Percentiles rank a stretch among this genome's conserved stretches.
phyloP scores from a whole-genome alignment of 176 grass and related monocot species.

The Rhynchospora tenuis region DNA sequence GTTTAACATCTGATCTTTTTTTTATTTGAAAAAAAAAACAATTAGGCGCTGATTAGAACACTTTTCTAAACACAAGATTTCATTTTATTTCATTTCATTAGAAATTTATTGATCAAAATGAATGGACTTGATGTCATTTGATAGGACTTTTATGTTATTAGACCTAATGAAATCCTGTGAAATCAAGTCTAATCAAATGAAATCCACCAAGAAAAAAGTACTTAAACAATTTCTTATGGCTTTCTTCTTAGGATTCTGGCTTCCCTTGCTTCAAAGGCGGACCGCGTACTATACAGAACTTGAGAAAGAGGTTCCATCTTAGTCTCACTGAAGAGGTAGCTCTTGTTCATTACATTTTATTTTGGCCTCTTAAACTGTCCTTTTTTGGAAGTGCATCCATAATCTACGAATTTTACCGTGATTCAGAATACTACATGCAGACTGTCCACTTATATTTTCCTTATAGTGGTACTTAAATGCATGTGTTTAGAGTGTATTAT shows the following conservation, averaged over 20 bases:
- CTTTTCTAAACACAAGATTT: too few species aligned
- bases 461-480: background rate
- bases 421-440: background rate
- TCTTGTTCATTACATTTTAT: background rate
- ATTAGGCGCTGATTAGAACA: too few species aligned
- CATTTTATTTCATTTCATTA: too few species aligned
- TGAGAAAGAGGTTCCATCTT: conserved; percentile 96
- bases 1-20: background rate
- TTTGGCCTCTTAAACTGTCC: background rate
- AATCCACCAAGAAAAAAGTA: background rate
- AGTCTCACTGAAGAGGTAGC: conserved; percentile 95
- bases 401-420: background rate
- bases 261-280: conserved; percentile 99
- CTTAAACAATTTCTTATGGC: background rate
- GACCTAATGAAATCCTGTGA: too few species aligned
- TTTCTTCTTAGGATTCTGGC: conserved; percentile 71
- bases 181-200: too few species aligned
- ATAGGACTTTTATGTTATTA: too few species aligned
- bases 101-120: too few species aligned
- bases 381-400: background rate
- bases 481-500: background rate
- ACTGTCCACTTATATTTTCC: background rate
- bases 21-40: too few species aligned
- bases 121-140: too few species aligned
- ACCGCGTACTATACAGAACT: conserved; percentile 82